These are phyloP conservation scores for Botrytis byssoidea DNA, from an alignment of 2,329 filamentous ascomycete species.

Conservation along the genomic window DNA sequence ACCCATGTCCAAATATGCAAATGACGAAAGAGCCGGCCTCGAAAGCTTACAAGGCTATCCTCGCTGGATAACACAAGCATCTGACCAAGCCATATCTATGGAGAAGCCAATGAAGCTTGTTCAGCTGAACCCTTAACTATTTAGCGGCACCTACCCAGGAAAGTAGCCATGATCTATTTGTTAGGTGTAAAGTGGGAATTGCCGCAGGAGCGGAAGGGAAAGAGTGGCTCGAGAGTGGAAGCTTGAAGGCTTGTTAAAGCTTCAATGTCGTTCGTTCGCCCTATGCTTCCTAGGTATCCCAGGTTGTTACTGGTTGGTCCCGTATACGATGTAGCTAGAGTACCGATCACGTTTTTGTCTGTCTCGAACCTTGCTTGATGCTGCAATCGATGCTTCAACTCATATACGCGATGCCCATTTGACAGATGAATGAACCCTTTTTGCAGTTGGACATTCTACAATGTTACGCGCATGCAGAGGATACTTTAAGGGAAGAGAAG, in stretches of 20 bases:
- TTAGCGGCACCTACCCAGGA: not conserved
- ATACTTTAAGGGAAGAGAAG: not conserved
- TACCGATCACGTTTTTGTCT: not conserved
- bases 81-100: not conserved
- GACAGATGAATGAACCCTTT: too few relatives aligned
- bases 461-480: not conserved
- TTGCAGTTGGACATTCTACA: not conserved
- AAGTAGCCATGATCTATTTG: not conserved
- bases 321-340: not conserved
- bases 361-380: not conserved
- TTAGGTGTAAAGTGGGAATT: not conserved
- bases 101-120: slow-evolving; percentile 14
- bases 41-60: not conserved
- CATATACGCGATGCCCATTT: not conserved
- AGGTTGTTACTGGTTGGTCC: not conserved
- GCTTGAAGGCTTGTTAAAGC: slow-evolving; percentile 6
- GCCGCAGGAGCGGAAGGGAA: not conserved
- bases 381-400: not conserved
- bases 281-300: not conserved
- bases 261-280: slow-evolving; percentile 1
- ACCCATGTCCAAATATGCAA: not conserved
- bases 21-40: not conserved
- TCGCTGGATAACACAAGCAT: not conserved
- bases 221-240: not conserved
- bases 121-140: slow-evolving; percentile 7